Evolutionary conservation across 106 monocot species (phyloP).

Genomic region (Allium cepa): DNA sequence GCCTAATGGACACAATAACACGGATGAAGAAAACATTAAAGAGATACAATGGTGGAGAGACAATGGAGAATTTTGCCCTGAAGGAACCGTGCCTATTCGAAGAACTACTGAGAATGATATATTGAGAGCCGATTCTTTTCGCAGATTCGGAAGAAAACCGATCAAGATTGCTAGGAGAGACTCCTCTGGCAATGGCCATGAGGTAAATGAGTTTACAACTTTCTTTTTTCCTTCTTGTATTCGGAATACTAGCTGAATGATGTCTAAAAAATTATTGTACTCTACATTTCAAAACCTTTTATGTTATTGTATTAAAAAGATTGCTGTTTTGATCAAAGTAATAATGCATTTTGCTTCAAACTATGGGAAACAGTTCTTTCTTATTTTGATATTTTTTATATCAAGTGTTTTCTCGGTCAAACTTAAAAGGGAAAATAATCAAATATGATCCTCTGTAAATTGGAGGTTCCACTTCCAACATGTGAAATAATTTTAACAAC

Average conservation of each 20-base stretch:
- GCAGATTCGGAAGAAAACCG: slow-evolving; percentile 51
- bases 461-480: too few species aligned
- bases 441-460: too few species aligned
- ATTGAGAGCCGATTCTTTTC: slow-evolving; percentile 30
- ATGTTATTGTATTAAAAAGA: too few species aligned
- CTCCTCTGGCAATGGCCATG: slow-evolving; percentile 61
- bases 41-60: slow-evolving; percentile 34
- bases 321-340: too few species aligned
- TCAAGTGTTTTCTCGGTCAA: too few species aligned
- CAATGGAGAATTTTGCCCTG: slow-evolving; percentile 68
- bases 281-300: too few species aligned
- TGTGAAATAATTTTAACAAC: too few species aligned
- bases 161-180: slow-evolving; percentile 25
- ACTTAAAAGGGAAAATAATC: too few species aligned
- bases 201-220: slow-evolving; percentile 28
- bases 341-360: too few species aligned
- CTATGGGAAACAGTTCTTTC: too few species aligned
- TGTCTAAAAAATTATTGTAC: background rate
- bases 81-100: slow-evolving; percentile 46
- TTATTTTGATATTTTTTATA: too few species aligned
- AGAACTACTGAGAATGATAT: slow-evolving; percentile 37
- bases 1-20: slow-evolving; percentile 32
- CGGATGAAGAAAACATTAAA: background rate
- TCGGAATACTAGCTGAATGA: background rate
- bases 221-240: too few species aligned